Evolutionary conservation across 169 alveolate species (phyloP).

Genomic region (Plasmodium inui): DNA sequence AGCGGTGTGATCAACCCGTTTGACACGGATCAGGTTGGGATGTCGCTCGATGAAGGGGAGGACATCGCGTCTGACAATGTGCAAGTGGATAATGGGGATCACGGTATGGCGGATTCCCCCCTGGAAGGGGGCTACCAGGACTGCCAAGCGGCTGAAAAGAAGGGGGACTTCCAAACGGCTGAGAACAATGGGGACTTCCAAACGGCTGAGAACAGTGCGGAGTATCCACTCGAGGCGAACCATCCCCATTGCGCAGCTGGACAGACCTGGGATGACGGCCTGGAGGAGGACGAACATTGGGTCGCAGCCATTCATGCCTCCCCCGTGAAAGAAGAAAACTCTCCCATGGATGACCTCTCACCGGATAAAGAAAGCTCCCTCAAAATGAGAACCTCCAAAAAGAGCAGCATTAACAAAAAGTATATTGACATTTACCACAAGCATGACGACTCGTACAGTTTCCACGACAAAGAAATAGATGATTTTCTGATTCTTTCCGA

Average conservation of each 20-base stretch:
- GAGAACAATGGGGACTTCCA: not conserved
- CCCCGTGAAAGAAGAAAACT: not conserved
- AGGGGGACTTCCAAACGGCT: not conserved
- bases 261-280: not conserved
- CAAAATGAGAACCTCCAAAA: constrained; percentile 15
- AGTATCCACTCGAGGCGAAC: not conserved
- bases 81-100: not conserved
- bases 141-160: not conserved
- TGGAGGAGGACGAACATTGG: not conserved
- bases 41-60: not conserved
- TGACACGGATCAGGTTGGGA: not conserved
- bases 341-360: not conserved
- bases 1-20: not conserved
- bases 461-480: constrained; percentile 48
- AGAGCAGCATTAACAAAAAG: constrained; percentile 20
- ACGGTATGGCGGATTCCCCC: not conserved
- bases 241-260: not conserved
- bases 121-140: not conserved
- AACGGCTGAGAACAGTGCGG: not conserved
- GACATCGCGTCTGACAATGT: not conserved
- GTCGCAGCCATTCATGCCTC: not conserved
- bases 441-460: constrained; percentile 41
- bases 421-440: constrained; percentile 51
- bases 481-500: constrained; percentile 47
- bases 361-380: not conserved